Conservation (phyloP, 2,329 filamentous ascomycete genomes). For the Neofusicoccum laricinum region DNA sequence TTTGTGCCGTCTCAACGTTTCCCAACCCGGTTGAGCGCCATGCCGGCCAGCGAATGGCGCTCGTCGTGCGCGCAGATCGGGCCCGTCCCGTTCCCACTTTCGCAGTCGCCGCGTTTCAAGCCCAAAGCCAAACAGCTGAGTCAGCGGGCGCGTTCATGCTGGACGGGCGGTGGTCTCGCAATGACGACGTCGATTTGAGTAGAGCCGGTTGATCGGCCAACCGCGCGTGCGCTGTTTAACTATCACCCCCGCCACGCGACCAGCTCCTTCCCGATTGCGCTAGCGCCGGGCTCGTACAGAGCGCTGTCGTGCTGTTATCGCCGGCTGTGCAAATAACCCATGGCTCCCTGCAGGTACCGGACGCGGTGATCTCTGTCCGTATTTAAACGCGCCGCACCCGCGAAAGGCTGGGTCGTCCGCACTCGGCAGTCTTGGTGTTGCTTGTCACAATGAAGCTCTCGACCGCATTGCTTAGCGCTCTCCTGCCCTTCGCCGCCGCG, state of each 20-base stretch:
- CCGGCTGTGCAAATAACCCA: neutral
- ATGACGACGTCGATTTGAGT: neutral
- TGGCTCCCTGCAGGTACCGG: neutral
- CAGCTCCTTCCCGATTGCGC: conserved; percentile 7
- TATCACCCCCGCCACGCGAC: neutral
- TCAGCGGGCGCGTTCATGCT: neutral
- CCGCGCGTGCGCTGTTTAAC: neutral
- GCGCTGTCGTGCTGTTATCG: conserved; percentile 1
- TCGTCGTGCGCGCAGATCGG: neutral
- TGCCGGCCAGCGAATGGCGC: neutral
- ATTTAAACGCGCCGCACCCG: neutral
- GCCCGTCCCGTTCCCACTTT: neutral
- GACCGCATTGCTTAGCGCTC: neutral
- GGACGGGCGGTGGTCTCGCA: too few species aligned
- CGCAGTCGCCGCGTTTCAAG: neutral
- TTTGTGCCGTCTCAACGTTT: neutral
- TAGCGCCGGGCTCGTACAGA: neutral
- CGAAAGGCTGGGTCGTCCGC: neutral
- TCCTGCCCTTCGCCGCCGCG: conserved; percentile 1
- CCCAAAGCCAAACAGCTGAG: neutral
- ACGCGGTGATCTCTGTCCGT: neutral
- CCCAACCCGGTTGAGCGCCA: too few species aligned
- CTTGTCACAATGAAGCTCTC: conserved; percentile 11
- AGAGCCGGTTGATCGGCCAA: neutral
- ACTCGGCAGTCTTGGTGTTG: conserved; percentile 1